Percentiles rank a stretch among this genome's conserved stretches.
These are phyloP conservation scores for Pestalotiopsis sp. DNA, from an alignment of 2,329 filamentous ascomycete genomes.

Conservation along the genomic window DNA sequence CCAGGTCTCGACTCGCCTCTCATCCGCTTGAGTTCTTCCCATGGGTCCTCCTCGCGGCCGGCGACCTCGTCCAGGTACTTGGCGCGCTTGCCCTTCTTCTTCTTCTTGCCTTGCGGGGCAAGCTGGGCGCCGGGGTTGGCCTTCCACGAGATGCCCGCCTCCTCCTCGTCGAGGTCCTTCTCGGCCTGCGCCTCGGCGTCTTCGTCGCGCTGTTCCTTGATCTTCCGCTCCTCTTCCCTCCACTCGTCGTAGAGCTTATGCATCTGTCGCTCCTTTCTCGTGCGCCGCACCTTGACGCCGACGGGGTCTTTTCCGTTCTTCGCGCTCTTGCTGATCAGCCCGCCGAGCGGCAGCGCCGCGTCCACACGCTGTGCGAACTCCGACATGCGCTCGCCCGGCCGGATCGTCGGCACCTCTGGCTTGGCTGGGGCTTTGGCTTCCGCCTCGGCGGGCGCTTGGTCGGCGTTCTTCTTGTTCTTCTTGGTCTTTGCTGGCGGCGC, in stretches of 20 bases:
- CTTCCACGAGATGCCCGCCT: slow-evolving; percentile 51
- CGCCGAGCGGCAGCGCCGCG: slow-evolving; percentile 76
- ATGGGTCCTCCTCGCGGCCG: slow-evolving; percentile 70
- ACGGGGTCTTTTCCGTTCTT: slow-evolving; percentile 65
- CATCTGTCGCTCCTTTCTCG: slow-evolving; percentile 84
- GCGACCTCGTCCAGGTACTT: slow-evolving; percentile 43
- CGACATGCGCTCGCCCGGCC: slow-evolving; percentile 79
- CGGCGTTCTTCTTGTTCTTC: slow-evolving; percentile 34
- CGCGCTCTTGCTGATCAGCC: slow-evolving; percentile 65
- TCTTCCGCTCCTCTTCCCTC: slow-evolving; percentile 66
- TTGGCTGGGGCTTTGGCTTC: slow-evolving; percentile 22
- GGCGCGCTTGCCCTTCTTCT: slow-evolving; percentile 44
- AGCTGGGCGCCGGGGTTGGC: slow-evolving; percentile 43
- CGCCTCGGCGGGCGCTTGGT: slow-evolving; percentile 20
- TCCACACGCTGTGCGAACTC: slow-evolving; percentile 86
- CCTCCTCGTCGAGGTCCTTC: slow-evolving; percentile 62
- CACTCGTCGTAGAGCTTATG: slow-evolving; percentile 80
- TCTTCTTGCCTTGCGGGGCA: slow-evolving; percentile 41
- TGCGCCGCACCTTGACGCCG: slow-evolving; percentile 69
- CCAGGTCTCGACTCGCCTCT: slow-evolving; percentile 57
- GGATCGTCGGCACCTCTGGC: slow-evolving; percentile 65
- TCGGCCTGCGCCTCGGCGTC: slow-evolving; percentile 67
- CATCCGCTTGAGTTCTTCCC: slow-evolving; percentile 72
- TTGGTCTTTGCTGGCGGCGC: slow-evolving; percentile 32
- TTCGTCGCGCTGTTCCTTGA: slow-evolving; percentile 66